phyloP scores from a whole-genome alignment of 1,284 basidiomycete species.

The Cronartium quercuum region DNA sequence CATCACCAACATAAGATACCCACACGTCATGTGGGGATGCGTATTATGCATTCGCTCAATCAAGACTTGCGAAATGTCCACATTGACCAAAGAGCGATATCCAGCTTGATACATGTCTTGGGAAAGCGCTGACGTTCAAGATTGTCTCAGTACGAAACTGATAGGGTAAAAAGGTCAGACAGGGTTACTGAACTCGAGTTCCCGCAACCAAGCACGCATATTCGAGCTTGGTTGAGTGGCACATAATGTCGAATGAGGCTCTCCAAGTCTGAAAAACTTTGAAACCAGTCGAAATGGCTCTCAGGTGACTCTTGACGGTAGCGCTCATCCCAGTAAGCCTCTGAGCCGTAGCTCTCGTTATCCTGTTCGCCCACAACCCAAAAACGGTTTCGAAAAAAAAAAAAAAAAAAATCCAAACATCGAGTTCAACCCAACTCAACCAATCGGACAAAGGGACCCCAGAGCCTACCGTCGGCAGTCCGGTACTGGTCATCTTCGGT shows the following conservation, averaged over 20 bases:
- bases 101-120: slow-evolving; percentile 75
- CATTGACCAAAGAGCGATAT: slow-evolving; percentile 73
- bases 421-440: too few relatives aligned
- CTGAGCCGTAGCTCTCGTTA: slow-evolving; percentile 29
- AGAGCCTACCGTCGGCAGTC: not conserved
- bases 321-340: slow-evolving; percentile 27
- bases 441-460: too few relatives aligned
- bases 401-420: too few relatives aligned
- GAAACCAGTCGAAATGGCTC: slow-evolving; percentile 34
- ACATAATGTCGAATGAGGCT: slow-evolving; percentile 46
- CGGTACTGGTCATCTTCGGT: not conserved
- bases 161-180: not conserved
- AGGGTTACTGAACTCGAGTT: slow-evolving; percentile 59
- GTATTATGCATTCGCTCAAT: slow-evolving; percentile 71
- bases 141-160: slow-evolving; percentile 4
- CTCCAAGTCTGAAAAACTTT: slow-evolving; percentile 24
- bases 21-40: slow-evolving; percentile 75
- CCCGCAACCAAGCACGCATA: slow-evolving; percentile 85
- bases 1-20: slow-evolving; percentile 42
- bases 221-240: slow-evolving; percentile 60
- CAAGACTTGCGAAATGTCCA: slow-evolving; percentile 73
- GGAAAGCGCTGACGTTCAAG: slow-evolving; percentile 13
- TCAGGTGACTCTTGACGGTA: slow-evolving; percentile 4
- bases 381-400: too few relatives aligned
- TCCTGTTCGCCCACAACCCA: too few relatives aligned